phyloP scores from a whole-genome alignment of 2,329 filamentous ascomycete genomes.

The Stemphylium beticola region DNA sequence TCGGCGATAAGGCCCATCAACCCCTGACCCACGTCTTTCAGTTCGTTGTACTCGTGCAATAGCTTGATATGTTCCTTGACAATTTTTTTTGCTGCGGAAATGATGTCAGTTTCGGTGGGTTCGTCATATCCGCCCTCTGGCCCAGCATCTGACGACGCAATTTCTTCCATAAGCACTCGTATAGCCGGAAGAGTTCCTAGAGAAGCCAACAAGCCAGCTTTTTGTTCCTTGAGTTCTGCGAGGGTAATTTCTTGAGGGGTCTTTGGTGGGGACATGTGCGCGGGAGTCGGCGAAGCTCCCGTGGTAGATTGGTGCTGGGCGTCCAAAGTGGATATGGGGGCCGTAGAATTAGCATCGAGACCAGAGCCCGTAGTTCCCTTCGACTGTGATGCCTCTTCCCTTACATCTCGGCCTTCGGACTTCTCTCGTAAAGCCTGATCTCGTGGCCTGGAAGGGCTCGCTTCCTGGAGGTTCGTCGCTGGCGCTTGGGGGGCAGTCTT shows the following conservation, averaged over 20 bases:
- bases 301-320: neutral
- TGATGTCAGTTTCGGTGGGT: conserved; percentile 39
- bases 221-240: conserved; percentile 54
- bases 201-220: conserved; percentile 42
- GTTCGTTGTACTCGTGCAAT: conserved; percentile 73
- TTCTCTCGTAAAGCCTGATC: neutral
- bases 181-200: conserved; percentile 38
- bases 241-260: conserved; percentile 57
- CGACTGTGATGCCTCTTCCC: neutral
- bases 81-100: conserved; percentile 57
- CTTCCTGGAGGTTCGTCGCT: neutral
- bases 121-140: conserved; percentile 24
- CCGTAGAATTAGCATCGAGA: neutral
- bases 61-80: conserved; percentile 69
- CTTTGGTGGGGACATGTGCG: conserved; percentile 23
- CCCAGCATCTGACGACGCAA: conserved; percentile 26
- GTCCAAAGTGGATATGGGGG: neutral
- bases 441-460: neutral
- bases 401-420: neutral
- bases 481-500: neutral
- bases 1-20: conserved; percentile 73
- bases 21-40: conserved; percentile 71
- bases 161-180: conserved; percentile 43
- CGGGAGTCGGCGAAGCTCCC: neutral
- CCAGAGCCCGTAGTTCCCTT: neutral